Base-by-base conservation (phyloP, 768 basidiomycete species). In the Imleria badia region DNA sequence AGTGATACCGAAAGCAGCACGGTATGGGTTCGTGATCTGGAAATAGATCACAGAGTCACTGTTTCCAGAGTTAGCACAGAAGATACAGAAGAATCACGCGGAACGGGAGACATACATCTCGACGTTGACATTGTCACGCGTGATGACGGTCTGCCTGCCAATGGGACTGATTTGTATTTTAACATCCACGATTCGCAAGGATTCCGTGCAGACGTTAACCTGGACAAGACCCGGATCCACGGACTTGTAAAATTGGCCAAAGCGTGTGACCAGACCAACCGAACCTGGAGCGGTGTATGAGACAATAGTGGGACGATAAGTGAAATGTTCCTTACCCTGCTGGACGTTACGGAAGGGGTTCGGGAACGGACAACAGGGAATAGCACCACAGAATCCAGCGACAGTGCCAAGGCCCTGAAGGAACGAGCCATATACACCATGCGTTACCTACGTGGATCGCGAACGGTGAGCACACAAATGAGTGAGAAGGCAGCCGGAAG, bases 201-300 rank as follows among this genome's bases (percentile, higher is more conserved):
- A 80, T 71, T 98, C 96, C 15, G 93, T 91, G 80, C 94, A 96
- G 56, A 96, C 90, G 69, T 98, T 97, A 71, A 97, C 86, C 63
- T 93, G 84, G 48, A 89, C 89, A 33, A 97, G 80, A 53, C 95
- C 94, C 1, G 92, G 94, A 67, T 96, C 93, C 62, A 95, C 93
- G 9, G 91, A 87, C 73, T 90, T 93, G 84, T 96, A 96, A 80
- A 98, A 96, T 67, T 96, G 84, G 45, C 95, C 95, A 65, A 98
- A 98, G 54, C 94, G 87, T 34, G 90, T 86, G 66, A 98, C 85
- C 54, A 98, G 79, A 51, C 95, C 95, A 60, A 95, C 92, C 51
- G 86, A 86, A 29, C 93, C 91, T 56, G 44, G 50, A 54, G 23
- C 19, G 41, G 12, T 22, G 36, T 66, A 35, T 73, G 48, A 66